Evolutionary conservation across 202 grass and related monocot species (phyloP).

Genomic region (Zizania palustris): DNA sequence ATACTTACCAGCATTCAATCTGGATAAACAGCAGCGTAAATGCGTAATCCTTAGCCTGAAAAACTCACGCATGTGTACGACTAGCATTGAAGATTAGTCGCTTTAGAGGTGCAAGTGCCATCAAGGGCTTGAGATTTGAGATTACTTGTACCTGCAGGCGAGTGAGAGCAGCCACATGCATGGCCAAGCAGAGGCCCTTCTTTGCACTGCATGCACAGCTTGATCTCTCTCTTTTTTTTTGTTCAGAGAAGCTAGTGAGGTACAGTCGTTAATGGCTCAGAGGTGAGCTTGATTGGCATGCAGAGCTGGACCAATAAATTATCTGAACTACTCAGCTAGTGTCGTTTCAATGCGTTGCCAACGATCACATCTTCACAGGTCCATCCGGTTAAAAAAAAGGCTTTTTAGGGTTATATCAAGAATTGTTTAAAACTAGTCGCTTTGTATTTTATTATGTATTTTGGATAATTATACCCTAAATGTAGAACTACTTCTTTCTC

Average conservation of each 20-base stretch:
- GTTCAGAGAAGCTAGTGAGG: background rate
- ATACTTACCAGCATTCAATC: background rate
- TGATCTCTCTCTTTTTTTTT: background rate
- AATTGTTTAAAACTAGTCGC: too few species aligned
- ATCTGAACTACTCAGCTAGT: background rate
- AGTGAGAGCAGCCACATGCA: background rate
- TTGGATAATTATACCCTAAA: too few species aligned
- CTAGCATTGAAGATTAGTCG: background rate
- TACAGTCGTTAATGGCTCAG: background rate
- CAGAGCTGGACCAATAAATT: slow-evolving; percentile 8
- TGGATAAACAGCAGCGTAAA: background rate
- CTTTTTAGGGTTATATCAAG: too few species aligned
- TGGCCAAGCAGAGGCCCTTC: background rate
- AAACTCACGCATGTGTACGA: background rate
- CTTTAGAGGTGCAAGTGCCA: background rate
- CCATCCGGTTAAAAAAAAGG: too few species aligned
- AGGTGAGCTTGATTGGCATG: background rate
- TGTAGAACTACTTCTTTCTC: too few species aligned
- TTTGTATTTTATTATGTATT: too few species aligned
- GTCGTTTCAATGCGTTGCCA: background rate
- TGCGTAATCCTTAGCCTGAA: background rate
- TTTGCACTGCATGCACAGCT: background rate
- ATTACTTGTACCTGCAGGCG: background rate
- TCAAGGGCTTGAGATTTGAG: background rate
- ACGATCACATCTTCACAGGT: too few species aligned